phyloP scores from a whole-genome alignment of 306 rosid species.

The Biancaea sappan region DNA sequence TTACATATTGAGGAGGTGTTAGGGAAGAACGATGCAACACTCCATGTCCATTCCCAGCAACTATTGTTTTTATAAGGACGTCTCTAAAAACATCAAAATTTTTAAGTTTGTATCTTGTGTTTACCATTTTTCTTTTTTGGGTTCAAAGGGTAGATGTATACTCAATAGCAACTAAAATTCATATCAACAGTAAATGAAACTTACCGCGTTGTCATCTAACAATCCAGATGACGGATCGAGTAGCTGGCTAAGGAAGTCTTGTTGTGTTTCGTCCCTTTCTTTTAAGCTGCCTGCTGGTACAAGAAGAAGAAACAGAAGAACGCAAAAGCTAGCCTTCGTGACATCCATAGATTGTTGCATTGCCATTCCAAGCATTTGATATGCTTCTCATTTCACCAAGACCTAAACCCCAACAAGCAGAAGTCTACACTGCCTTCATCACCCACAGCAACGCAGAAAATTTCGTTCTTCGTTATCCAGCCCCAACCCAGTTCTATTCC shows the following conservation, averaged over 20 bases:
- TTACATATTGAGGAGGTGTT: not conserved
- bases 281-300: constrained; percentile 43
- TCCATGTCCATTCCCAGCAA: not conserved
- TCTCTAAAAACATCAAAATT: constrained; percentile 8
- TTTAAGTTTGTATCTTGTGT: not conserved
- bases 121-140: not conserved
- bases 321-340: constrained; percentile 52
- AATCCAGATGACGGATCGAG: constrained; percentile 61
- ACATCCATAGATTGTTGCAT: constrained; percentile 55
- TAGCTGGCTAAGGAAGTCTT: constrained; percentile 51
- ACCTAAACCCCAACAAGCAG: constrained; percentile 43
- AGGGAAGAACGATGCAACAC: not conserved
- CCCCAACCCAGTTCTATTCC: constrained; percentile 33
- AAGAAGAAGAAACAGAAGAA: constrained; percentile 56
- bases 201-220: constrained; percentile 66
- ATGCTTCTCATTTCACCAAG: constrained; percentile 57
- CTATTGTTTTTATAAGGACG: not conserved
- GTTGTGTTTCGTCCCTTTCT: constrained; percentile 46
- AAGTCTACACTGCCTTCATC: constrained; percentile 47
- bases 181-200: constrained; percentile 37
- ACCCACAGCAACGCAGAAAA: constrained; percentile 12
- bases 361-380: constrained; percentile 46
- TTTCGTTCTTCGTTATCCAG: constrained; percentile 34
- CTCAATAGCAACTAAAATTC: not conserved
- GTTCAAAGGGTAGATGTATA: not conserved